These are phyloP conservation scores for Metschnikowia corniflorae DNA, from an alignment of 805 yeast genomes.

Conservation along the genomic window DNA sequence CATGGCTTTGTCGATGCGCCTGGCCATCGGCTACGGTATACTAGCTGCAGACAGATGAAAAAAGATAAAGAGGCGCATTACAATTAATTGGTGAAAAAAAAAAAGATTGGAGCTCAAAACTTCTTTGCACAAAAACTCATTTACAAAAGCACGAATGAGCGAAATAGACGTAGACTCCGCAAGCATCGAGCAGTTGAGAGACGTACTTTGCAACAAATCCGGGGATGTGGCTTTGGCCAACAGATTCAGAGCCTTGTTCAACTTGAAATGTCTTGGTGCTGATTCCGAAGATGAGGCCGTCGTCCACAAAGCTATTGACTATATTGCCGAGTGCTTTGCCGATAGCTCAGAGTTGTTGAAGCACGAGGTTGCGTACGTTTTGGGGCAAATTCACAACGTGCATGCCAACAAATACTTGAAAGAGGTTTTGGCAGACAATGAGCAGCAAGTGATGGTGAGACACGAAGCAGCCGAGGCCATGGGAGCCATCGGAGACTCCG, in stretches of 20 bases:
- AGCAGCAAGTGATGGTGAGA: constrained; percentile 93
- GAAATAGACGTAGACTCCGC: constrained; percentile 40
- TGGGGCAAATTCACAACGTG: constrained; percentile 90
- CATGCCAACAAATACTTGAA: constrained; percentile 74
- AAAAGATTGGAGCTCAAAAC: no score
- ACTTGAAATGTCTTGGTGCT: constrained; percentile 79
- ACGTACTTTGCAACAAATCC: constrained; percentile 57
- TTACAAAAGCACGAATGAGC: constrained; percentile 22
- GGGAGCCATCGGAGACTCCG: constrained; percentile 88
- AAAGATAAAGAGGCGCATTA: constrained; percentile 12
- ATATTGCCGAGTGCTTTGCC: constrained; percentile 78
- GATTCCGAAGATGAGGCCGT: constrained; percentile 52
- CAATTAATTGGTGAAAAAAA: background rate
- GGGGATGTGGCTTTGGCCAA: constrained; percentile 76
- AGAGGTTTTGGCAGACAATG: constrained; percentile 57
- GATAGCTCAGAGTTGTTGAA: constrained; percentile 87
- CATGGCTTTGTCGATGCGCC: constrained; percentile 9
- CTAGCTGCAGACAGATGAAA: constrained; percentile 8
- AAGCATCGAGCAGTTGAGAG: constrained; percentile 64
- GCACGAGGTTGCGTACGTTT: constrained; percentile 96
- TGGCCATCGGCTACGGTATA: constrained; percentile 1
- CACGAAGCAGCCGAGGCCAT: constrained; percentile 99
- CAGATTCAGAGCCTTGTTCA: constrained; percentile 92
- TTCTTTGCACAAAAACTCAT: no score
- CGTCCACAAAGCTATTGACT: constrained; percentile 69